phyloP scores from a whole-genome alignment of 2,329 filamentous ascomycete genomes.

The Sporothrix humicola region DNA sequence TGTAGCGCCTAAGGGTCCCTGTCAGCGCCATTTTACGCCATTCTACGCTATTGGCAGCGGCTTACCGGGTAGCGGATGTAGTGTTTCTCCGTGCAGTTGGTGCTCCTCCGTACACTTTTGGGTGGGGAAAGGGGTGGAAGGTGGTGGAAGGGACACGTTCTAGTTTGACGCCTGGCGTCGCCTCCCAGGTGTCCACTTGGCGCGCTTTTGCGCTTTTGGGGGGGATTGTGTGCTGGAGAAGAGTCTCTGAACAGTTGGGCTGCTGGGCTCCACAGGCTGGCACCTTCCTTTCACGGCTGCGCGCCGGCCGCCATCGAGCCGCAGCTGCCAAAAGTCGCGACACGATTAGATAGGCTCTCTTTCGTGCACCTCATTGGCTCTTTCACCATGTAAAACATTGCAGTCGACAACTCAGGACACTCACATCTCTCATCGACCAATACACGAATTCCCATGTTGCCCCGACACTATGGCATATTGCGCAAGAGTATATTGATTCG shows the following conservation, averaged over 20 bases:
- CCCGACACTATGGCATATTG: no score
- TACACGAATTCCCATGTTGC: no score
- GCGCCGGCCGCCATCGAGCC: background rate
- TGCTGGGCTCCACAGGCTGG: background rate
- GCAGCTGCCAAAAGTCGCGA: background rate
- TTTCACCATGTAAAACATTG: background rate
- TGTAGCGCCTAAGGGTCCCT: background rate
- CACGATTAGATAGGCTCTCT: background rate
- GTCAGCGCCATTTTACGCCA: background rate
- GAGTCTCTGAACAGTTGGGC: no score
- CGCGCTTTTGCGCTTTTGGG: background rate
- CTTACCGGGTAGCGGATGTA: conserved; percentile 21
- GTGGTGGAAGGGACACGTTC: conserved; percentile 37
- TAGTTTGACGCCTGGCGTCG: background rate
- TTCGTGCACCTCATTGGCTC: background rate
- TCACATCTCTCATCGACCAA: no score
- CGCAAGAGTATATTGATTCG: no score
- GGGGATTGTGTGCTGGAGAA: conserved; percentile 9
- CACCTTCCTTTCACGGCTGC: conserved; percentile 19
- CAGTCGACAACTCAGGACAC: no score
- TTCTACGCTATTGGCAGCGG: background rate
- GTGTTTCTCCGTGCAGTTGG: conserved; percentile 23
- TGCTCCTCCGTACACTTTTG: no score
- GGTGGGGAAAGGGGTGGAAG: conserved; percentile 27
- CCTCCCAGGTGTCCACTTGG: conserved; percentile 12